phyloP scores from a whole-genome alignment of 345 rosid species.

The Eucalyptus tenuipes region DNA sequence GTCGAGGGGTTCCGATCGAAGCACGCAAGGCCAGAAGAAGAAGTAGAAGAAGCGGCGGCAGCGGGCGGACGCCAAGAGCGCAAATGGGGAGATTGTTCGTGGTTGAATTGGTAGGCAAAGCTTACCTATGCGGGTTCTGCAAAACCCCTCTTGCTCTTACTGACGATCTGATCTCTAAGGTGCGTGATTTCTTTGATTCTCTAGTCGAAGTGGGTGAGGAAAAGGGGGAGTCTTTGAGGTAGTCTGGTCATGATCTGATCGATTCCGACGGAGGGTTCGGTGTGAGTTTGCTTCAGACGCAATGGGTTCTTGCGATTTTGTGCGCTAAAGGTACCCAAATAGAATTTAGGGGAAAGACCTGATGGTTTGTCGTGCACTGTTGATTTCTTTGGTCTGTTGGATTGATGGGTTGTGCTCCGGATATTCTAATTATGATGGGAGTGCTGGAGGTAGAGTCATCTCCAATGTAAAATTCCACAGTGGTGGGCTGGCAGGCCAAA shows the following conservation, averaged over 20 bases:
- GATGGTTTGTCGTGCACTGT: neutral
- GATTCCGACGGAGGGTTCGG: neutral
- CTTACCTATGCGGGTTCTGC: conserved; percentile 23
- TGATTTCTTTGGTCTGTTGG: neutral
- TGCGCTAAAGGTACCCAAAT: too few species aligned
- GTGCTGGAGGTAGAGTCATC: neutral
- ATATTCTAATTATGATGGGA: neutral
- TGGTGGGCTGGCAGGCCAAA: neutral
- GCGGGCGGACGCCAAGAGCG: neutral
- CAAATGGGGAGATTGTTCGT: conserved; percentile 20
- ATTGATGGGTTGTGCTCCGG: neutral
- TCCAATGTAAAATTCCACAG: neutral
- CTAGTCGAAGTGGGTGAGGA: neutral
- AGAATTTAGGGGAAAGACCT: neutral
- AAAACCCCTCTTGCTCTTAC: conserved; percentile 22
- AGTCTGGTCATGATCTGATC: neutral
- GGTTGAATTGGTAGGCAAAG: conserved; percentile 10
- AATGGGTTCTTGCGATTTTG: neutral
- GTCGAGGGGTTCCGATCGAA: neutral
- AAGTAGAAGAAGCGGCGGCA: neutral
- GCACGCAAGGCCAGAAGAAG: neutral
- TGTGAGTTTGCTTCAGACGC: neutral
- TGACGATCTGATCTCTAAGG: conserved; percentile 22
- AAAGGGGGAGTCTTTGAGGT: neutral
- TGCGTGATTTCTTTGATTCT: neutral